Conservation (phyloP, 2,329 filamentous ascomycete species). For the Ceratocystis alfenasii region DNA sequence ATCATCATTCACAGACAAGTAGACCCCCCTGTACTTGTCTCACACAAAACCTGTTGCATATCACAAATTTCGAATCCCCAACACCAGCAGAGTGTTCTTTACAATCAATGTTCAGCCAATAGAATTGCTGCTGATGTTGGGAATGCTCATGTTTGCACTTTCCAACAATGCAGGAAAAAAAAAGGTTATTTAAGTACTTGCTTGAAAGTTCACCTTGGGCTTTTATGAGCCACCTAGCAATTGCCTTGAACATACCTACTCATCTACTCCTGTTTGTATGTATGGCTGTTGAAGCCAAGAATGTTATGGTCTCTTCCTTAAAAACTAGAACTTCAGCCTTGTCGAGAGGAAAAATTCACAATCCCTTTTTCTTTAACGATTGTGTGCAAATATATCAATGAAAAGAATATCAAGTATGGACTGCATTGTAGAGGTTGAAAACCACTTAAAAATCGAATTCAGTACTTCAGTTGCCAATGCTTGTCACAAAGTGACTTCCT, state of each 20-base stretch:
- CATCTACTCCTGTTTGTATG: no score
- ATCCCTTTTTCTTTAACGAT: no score
- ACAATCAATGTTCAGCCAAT: constrained; percentile 10
- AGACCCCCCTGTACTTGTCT: not conserved
- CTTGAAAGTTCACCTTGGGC: no score
- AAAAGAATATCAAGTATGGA: no score
- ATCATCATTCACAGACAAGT: not conserved
- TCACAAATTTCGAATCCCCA: constrained; percentile 11
- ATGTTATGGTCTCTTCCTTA: no score
- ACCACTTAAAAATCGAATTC: not conserved
- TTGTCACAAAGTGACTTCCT: not conserved
- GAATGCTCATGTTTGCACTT: constrained; percentile 1
- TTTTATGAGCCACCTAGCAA: no score
- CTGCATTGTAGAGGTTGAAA: not conserved
- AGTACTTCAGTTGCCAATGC: not conserved
- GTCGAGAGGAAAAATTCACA: no score
- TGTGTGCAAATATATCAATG: no score
- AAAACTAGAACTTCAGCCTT: no score
- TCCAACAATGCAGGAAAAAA: constrained; percentile 1
- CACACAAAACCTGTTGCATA: constrained; percentile 4
- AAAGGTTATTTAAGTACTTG: not conserved
- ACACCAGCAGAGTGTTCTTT: not conserved
- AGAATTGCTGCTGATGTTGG: constrained; percentile 15
- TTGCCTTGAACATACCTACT: no score
- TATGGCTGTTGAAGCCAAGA: no score